These are phyloP conservation scores for Ensete ventricosum DNA, from an alignment of 176 grass and related monocot genomes.

Conservation along the genomic window DNA sequence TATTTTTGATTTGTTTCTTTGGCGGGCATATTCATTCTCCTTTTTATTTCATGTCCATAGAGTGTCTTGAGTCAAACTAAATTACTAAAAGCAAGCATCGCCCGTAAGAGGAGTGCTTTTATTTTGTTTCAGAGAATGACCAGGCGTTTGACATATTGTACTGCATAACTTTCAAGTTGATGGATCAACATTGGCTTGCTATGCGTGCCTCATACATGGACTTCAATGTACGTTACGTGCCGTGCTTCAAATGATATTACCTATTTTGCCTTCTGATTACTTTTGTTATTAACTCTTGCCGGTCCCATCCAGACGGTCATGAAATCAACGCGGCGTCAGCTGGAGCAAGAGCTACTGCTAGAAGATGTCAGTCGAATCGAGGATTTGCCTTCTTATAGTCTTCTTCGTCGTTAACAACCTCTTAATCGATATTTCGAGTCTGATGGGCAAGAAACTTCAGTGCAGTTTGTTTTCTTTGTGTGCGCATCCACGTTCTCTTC, in stretches of 20 bases:
- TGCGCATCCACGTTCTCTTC: not conserved
- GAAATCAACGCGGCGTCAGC: slow-evolving; percentile 12
- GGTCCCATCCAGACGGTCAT: slow-evolving; percentile 7
- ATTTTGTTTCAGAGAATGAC: slow-evolving; percentile 3
- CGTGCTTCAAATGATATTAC: not conserved
- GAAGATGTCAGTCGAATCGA: slow-evolving; percentile 9
- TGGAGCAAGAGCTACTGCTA: slow-evolving; percentile 9
- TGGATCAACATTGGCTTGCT: slow-evolving; percentile 22
- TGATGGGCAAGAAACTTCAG: not conserved
- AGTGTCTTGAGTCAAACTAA: no score
- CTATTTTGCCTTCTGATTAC: not conserved
- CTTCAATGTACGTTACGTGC: slow-evolving; percentile 5
- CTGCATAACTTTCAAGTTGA: slow-evolving; percentile 22
- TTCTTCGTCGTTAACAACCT: slow-evolving; percentile 4
- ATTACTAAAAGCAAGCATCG: no score
- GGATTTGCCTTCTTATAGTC: slow-evolving; percentile 18
- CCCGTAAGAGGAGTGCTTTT: not conserved
- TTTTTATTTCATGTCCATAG: no score
- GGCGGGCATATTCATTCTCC: no score
- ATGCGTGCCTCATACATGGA: slow-evolving; percentile 23
- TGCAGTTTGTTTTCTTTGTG: not conserved
- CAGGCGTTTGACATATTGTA: slow-evolving; percentile 17
- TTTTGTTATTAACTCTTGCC: not conserved
- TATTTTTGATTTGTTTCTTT: no score
- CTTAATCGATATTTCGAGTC: not conserved